Evolutionary conservation across 179 eudicot genomes (phyloP), one percentile per base, ranked within the genome.

Genomic region (Silene noctiflora): DNA sequence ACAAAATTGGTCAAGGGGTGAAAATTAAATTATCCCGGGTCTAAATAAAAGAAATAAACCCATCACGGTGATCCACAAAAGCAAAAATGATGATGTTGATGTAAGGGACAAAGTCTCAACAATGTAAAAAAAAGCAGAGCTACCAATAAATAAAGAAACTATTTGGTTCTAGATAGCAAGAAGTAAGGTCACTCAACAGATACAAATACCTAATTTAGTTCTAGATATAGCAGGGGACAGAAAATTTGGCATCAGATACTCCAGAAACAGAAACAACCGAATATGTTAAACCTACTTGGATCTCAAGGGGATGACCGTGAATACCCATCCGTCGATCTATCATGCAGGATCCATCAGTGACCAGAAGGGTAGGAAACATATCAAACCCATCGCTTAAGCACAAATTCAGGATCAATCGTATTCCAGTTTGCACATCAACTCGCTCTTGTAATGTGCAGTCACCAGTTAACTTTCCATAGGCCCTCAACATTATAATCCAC

Each of bases 301-400:
- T 94, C 85, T 94, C 98, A 74, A 94, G 88, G 64, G 98, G 98
- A 78, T 94, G 98, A 42, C 98, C 97, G 83, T 94, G 98, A 66
- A 94, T 92, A 69, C 98, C 97, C 98, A 94, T 92, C n/a, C 98
- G 89, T 2, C 94, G 89, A 83, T 94, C 97, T 71, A 94, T 90
- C 98, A 94, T 94, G 72, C 98, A 94, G 64, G 98, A 94, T 55
- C 98, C 97, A 89, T 92, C 94, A 73, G 98, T 94, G 81, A 92
- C 98, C 42, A 92, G 85, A 62, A 94, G 88, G 35, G 98, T 86
- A 75, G 98, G 98, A 81, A 94, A 94, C 98, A 94, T 94, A 84
- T 94, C 97, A 75, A 94, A 94, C 21, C 98, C 98, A 83, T 94
- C 96, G 64, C 97, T 86, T 70, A 90, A 81, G 69, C 97, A 92